Base-by-base conservation (phyloP, 2,329 filamentous ascomycete genomes). In the Graphilbum fragrans region DNA sequence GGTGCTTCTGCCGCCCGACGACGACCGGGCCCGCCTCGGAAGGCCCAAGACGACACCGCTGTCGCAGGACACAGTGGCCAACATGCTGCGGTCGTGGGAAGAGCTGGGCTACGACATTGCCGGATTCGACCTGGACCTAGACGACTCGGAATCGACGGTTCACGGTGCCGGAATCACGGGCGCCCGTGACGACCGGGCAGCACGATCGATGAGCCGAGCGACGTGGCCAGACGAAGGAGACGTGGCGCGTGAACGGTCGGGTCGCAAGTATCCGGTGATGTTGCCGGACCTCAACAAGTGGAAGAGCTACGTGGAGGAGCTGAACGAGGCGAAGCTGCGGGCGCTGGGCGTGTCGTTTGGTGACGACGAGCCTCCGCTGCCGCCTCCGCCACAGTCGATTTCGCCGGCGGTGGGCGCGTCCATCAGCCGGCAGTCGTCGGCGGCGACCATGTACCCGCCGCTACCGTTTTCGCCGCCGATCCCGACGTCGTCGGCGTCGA, bases 271-370 rank as follows among this genome's bases (percentile, higher is more conserved):
- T 54, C 69, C 66, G 41, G 80, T 92, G 29, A 70, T 70, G 20
- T 68, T 92, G 45, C 82, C 85, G 2, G 81, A 86, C 53, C 62
- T 82, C 47, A 77, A 80, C 56, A 67, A 72, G 1, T 78, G 74
- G 74, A 82, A 86, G 53, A 69, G 77, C 21, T 94, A 96, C 58
- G 82, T 88, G 44, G 74, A 82, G 41, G 80, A 82, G 50, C 66
- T 96, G 29, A 79, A 85, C 50, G 92, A 98, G 63, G 86, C 90
- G 46, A 98, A 95, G 63, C 69, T 98, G 40, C 80, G 87, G 46
- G 88, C 90, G 39, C 70, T 98, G 42, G 92, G 92, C 49, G 92
- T 96, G 12, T 87, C 78, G 17, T 71, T 85, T 46, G 84, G 79
- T 29, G 78, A 82, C 38, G 81, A 86, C 6, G 85, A 92, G 39